Conservation (phyloP, 2,329 filamentous ascomycete species). For the Aspergillus sp. region DNA sequence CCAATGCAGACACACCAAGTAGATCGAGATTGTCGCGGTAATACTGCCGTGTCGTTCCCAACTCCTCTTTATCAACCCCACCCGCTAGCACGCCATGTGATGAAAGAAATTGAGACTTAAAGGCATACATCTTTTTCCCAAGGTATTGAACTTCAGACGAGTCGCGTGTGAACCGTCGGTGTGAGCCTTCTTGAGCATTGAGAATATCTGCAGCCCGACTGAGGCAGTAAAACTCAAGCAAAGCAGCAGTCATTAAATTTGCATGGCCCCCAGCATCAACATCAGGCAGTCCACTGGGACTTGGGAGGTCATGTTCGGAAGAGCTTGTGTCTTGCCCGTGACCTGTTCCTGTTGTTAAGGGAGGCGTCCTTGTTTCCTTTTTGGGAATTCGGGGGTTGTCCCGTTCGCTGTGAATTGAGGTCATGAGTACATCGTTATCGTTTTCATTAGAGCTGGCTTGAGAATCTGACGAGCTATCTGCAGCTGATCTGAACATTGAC, state of each 20-base stretch:
- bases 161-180: slow-evolving; percentile 32
- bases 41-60: slow-evolving; percentile 30
- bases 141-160: slow-evolving; percentile 39
- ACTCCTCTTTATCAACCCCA: slow-evolving; percentile 35
- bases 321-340: neutral
- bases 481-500: slow-evolving; percentile 38
- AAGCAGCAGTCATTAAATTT: slow-evolving; percentile 38
- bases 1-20: slow-evolving; percentile 33
- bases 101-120: slow-evolving; percentile 39
- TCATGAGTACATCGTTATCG: slow-evolving; percentile 9
- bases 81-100: slow-evolving; percentile 36
- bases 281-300: slow-evolving; percentile 14
- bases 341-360: slow-evolving; percentile 1
- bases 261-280: slow-evolving; percentile 33
- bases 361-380: slow-evolving; percentile 4
- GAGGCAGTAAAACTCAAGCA: slow-evolving; percentile 42
- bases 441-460: slow-evolving; percentile 23
- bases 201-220: slow-evolving; percentile 41
- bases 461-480: slow-evolving; percentile 32
- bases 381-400: neutral
- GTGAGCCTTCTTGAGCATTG: slow-evolving; percentile 33
- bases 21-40: slow-evolving; percentile 42
- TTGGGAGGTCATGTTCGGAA: slow-evolving; percentile 13
- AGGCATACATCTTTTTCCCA: slow-evolving; percentile 37
- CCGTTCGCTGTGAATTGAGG: slow-evolving; percentile 1